These are phyloP conservation scores for Cladosporium velox DNA, from an alignment of 2,329 filamentous ascomycete genomes.

Conservation along the genomic window DNA sequence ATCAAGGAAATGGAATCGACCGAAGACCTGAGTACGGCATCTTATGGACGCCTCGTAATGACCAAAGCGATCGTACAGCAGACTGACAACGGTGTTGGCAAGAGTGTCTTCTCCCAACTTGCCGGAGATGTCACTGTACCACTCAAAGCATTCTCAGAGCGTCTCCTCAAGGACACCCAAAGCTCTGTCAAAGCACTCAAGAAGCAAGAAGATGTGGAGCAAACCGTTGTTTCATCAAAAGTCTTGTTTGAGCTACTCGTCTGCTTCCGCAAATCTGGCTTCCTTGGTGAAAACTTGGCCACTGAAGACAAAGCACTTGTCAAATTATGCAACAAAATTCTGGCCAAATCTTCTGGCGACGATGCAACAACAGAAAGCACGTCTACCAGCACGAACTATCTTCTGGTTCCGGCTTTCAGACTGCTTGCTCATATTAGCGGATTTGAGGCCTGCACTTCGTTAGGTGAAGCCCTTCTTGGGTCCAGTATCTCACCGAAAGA, in stretches of 20 bases:
- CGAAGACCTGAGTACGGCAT: neutral
- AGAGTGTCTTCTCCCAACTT: conserved; percentile 6
- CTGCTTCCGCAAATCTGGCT: conserved; percentile 8
- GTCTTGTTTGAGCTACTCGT: conserved; percentile 9
- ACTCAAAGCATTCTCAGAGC: neutral
- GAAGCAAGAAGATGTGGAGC: conserved; percentile 1
- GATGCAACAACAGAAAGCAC: neutral
- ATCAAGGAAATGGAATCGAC: neutral
- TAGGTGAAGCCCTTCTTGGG: conserved; percentile 4
- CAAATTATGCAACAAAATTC: conserved; percentile 1
- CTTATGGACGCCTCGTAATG: conserved; percentile 6
- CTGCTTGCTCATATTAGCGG: conserved; percentile 10
- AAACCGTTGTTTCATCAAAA: neutral
- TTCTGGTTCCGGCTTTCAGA: conserved; percentile 13
- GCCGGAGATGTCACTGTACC: neutral
- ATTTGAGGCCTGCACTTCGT: conserved; percentile 15
- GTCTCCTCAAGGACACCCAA: conserved; percentile 9
- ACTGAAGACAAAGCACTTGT: conserved; percentile 1
- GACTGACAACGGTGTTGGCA: conserved; percentile 8
- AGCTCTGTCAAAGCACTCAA: conserved; percentile 11
- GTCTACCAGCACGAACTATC: neutral
- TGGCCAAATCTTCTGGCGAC: neutral
- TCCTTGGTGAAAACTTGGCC: neutral
- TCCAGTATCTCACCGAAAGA: conserved; percentile 5
- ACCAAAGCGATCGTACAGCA: neutral